These are phyloP conservation scores for Plasmodium chabaudi DNA, from an alignment of 169 alveolate species.

Conservation along the genomic window DNA sequence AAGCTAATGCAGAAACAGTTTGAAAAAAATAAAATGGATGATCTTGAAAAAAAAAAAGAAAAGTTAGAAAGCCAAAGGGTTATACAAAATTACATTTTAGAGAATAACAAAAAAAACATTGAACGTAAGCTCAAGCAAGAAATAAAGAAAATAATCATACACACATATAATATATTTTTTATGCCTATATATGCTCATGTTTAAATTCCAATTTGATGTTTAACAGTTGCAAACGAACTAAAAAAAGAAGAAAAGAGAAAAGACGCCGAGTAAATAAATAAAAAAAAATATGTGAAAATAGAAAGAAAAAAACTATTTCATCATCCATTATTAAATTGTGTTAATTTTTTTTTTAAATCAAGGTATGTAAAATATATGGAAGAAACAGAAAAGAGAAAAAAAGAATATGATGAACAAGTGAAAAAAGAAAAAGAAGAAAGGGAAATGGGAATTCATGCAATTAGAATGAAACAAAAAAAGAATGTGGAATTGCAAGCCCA, in stretches of 20 bases:
- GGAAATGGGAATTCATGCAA: slow-evolving; percentile 66
- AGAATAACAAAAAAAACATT: slow-evolving; percentile 48
- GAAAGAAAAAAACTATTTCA: background rate
- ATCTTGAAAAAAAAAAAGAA: slow-evolving; percentile 61
- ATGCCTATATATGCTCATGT: background rate
- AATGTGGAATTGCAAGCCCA: slow-evolving; percentile 62
- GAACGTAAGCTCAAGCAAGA: slow-evolving; percentile 20
- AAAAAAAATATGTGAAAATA: background rate
- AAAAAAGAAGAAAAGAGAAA: slow-evolving; percentile 46
- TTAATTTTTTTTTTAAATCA: slow-evolving; percentile 8
- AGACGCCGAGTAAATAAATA: slow-evolving; percentile 44
- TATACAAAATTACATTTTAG: slow-evolving; percentile 44
- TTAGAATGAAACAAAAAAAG: slow-evolving; percentile 70
- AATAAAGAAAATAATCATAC: background rate
- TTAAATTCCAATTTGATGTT: background rate
- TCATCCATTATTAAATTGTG: background rate
- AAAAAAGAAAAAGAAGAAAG: slow-evolving; percentile 62
- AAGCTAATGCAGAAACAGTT: slow-evolving; percentile 64
- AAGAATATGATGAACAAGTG: slow-evolving; percentile 63
- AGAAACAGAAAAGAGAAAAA: slow-evolving; percentile 51
- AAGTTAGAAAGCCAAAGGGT: slow-evolving; percentile 27
- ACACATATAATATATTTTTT: background rate
- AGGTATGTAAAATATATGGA: slow-evolving; percentile 48
- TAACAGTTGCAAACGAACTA: slow-evolving; percentile 26
- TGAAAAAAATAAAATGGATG: slow-evolving; percentile 69